Base-by-base conservation (phyloP, 352 stramenopile genomes). In the Halophytophthora batemanensis region DNA sequence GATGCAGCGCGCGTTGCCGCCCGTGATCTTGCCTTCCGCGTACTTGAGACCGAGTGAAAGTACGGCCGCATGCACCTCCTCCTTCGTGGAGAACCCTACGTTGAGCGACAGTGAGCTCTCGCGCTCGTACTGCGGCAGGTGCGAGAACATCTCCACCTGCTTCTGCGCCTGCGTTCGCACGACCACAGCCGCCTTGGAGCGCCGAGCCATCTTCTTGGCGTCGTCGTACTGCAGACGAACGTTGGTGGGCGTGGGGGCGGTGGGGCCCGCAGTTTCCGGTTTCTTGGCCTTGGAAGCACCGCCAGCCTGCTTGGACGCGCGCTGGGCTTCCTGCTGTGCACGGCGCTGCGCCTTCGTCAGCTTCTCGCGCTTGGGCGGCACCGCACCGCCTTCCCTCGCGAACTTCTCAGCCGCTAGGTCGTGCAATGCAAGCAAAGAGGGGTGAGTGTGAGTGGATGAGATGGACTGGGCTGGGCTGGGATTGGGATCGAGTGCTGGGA, bases 311-410 rank as follows among this genome's bases (percentile, higher is more conserved):
- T 96, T 97, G 41, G 81, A 73, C 22, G 85, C 77, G 50, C 92
- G 72, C 64, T 96, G 91, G 44, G 87, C 74, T 59, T 98, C 93
- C 59, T 98, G 95, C 37, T 97, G 65, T 1, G 83, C 91, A 7
- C 93, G 81, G 42, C 95, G 84, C 67, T 98, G 90, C 19, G 90
- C 87, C 60, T 98, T 98, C 50, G 59, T 87, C 23, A 97, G 60
- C 66, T 98, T 97, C 45, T 86, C 79, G 14, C 76, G 64, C 61
- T 86, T 87, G 15, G 74, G 56, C 7, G 52, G 42, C 2, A 55
- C 43, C 25, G 63, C 55, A 10, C 51, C 66, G 8, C 70, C 70
- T 13, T 61, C 43, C 39, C 77, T 81, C 8, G 79, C 69, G 45
- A 90, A 90, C 21, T 69, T 74, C 43, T 86, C 79, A 15, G 75